phyloP scores from a whole-genome alignment of 2,329 filamentous ascomycete genomes.

The Monosporascus ibericus region DNA sequence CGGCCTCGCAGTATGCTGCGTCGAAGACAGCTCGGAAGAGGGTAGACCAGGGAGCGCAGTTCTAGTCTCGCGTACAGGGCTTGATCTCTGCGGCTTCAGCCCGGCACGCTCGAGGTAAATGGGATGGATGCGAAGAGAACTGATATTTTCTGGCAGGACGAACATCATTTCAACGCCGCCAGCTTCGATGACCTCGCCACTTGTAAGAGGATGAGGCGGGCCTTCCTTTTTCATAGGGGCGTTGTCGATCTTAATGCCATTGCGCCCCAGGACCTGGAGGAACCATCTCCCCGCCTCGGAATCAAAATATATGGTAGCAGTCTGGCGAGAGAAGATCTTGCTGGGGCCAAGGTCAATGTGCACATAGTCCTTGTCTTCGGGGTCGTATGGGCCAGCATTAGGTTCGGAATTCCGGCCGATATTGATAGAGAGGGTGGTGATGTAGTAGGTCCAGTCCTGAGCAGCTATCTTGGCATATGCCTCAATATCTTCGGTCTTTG shows the following conservation, averaged over 20 bases:
- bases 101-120: conserved; percentile 65
- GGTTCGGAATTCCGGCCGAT: conserved; percentile 66
- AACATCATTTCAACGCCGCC: conserved; percentile 98
- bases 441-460: conserved; percentile 78
- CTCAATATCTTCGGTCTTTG: conserved; percentile 55
- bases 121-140: conserved; percentile 60
- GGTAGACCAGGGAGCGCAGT: conserved; percentile 23
- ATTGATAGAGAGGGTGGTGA: conserved; percentile 67
- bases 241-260: conserved; percentile 82
- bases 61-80: conserved; percentile 19
- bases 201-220: conserved; percentile 60
- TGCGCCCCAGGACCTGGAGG: conserved; percentile 81
- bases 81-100: conserved; percentile 18
- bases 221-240: conserved; percentile 59
- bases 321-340: conserved; percentile 73
- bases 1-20: conserved; percentile 13
- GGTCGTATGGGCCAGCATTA: conserved; percentile 33
- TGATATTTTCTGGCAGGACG: conserved; percentile 72
- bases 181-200: conserved; percentile 88
- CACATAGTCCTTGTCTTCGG: conserved; percentile 47
- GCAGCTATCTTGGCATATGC: conserved; percentile 81
- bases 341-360: conserved; percentile 86
- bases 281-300: conserved; percentile 68
- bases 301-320: conserved; percentile 70
- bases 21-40: conserved; percentile 19